These are phyloP conservation scores for Phytopythium oedochilum DNA, from an alignment of 352 stramenopile genomes.

Conservation along the genomic window DNA sequence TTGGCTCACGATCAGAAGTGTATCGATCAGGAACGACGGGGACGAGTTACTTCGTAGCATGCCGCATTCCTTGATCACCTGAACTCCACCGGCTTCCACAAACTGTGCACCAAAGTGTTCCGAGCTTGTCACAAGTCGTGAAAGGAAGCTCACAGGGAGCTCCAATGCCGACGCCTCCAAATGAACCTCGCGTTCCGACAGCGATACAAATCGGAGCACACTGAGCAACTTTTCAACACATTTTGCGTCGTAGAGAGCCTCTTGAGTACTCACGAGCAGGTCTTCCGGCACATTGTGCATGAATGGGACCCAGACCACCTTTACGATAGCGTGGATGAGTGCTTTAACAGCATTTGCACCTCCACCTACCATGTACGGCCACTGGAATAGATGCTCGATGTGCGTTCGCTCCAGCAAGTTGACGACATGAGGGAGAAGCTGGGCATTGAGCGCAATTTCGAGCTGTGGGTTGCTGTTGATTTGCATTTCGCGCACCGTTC, in stretches of 20 bases:
- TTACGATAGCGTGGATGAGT: conserved; percentile 79
- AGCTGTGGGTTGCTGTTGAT: conserved; percentile 26
- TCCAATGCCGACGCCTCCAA: conserved; percentile 57
- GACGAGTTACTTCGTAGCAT: conserved; percentile 43
- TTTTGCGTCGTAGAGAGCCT: conserved; percentile 63
- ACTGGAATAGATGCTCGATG: conserved; percentile 63
- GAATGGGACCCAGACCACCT: conserved; percentile 79
- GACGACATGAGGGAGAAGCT: conserved; percentile 54
- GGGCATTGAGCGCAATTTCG: conserved; percentile 46
- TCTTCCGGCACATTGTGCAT: conserved; percentile 63
- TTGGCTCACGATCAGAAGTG: conserved; percentile 85
- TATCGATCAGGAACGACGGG: conserved; percentile 68
- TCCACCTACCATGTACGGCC: conserved; percentile 74
- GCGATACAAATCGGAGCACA: conserved; percentile 59
- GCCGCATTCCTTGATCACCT: conserved; percentile 62
- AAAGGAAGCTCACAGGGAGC: conserved; percentile 79
- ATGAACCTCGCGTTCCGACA: conserved; percentile 37
- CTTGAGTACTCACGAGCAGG: conserved; percentile 57
- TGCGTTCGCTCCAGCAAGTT: conserved; percentile 50
- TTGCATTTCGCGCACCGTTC: conserved; percentile 66
- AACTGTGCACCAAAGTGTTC: conserved; percentile 81
- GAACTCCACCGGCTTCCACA: conserved; percentile 58
- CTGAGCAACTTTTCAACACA: conserved; percentile 63
- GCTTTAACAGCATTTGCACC: conserved; percentile 78
- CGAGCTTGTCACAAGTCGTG: conserved; percentile 78